Evolutionary conservation across 2,329 filamentous ascomycete species (phyloP).

Genomic region (Aspergillus carbonarius): DNA sequence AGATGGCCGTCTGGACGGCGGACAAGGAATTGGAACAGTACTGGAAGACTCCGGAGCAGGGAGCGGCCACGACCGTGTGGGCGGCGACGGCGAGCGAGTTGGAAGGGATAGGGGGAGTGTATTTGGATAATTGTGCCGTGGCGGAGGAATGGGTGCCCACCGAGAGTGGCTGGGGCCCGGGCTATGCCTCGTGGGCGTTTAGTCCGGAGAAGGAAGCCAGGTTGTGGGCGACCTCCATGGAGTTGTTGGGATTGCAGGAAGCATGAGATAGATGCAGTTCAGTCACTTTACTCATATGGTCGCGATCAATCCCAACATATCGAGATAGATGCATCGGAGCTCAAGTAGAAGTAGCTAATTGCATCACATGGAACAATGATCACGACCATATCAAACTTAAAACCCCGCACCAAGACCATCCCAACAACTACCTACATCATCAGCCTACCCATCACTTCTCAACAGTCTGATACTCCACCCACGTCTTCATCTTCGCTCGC

Average conservation of each 20-base stretch:
- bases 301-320: too few relatives aligned
- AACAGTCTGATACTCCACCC: slow-evolving; percentile 39
- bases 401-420: too few relatives aligned
- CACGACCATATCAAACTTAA: too few relatives aligned
- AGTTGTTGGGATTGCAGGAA: background rate
- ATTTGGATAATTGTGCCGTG: slow-evolving; percentile 27
- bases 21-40: background rate
- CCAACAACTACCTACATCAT: too few relatives aligned
- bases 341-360: too few relatives aligned
- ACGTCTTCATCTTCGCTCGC: slow-evolving; percentile 45
- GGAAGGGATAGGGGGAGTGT: slow-evolving; percentile 28
- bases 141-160: background rate
- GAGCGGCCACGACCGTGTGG: slow-evolving; percentile 29
- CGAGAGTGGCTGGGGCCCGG: background rate
- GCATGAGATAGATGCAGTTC: too few relatives aligned
- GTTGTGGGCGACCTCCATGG: slow-evolving; percentile 1
- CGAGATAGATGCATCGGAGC: too few relatives aligned
- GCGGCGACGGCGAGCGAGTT: slow-evolving; percentile 27
- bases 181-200: slow-evolving; percentile 3
- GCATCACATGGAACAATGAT: too few relatives aligned
- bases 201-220: background rate
- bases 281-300: too few relatives aligned
- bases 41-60: slow-evolving; percentile 22
- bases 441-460: too few relatives aligned
- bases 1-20: background rate